Conservation (phyloP, 176 grass and related monocot species). For the Pontederia crassipes region DNA sequence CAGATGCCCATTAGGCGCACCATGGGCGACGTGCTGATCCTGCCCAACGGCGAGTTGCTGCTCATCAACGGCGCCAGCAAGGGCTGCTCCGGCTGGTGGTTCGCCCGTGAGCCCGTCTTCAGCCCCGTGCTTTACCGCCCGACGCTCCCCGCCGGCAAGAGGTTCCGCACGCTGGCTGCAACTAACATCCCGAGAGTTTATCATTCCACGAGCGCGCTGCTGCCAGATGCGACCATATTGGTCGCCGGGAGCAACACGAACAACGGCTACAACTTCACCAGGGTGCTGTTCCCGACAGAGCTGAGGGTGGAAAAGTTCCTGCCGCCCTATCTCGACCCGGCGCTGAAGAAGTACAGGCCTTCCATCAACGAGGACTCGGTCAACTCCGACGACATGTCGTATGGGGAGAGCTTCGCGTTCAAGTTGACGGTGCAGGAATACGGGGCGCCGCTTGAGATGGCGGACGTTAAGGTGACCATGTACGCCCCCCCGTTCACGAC, state of each 20-base stretch:
- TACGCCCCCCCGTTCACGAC: constrained; percentile 86
- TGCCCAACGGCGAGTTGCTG: constrained; percentile 71
- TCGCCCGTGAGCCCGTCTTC: constrained; percentile 36
- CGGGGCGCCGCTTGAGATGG: background rate
- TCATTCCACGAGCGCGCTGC: constrained; percentile 69
- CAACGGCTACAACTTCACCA: constrained; percentile 52
- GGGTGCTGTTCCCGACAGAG: constrained; percentile 64
- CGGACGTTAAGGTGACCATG: constrained; percentile 53
- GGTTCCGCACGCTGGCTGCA: constrained; percentile 43
- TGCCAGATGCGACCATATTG: constrained; percentile 75
- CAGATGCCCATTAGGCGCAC: constrained; percentile 60
- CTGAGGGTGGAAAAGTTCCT: constrained; percentile 61
- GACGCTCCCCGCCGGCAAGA: background rate
- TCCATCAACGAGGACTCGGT: constrained; percentile 25
- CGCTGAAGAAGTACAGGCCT: constrained; percentile 16
- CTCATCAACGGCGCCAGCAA: constrained; percentile 52
- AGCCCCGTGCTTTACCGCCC: constrained; percentile 59
- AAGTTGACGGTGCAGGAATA: constrained; percentile 21
- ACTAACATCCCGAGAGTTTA: constrained; percentile 60
- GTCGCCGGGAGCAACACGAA: constrained; percentile 84
- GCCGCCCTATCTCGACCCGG: constrained; percentile 54
- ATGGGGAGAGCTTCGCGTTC: constrained; percentile 33
- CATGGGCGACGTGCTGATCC: constrained; percentile 85
- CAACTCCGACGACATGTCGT: constrained; percentile 30
- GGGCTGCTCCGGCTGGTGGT: constrained; percentile 66